Conservation (phyloP, 2,329 filamentous ascomycete genomes). For the Fusarium sp. region DNA sequence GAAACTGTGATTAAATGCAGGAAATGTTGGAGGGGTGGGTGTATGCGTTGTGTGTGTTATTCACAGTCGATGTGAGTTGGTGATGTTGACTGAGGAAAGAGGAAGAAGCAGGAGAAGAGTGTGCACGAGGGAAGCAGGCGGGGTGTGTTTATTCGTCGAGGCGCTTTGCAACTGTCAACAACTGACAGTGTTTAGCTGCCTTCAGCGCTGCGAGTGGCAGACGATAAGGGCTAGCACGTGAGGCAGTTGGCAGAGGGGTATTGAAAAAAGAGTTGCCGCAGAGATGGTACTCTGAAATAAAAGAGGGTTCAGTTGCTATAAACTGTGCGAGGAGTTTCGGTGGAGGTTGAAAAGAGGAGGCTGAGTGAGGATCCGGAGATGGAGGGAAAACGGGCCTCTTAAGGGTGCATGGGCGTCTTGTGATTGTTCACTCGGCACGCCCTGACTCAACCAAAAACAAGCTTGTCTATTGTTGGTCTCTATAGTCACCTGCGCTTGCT, state of each 20-base stretch:
- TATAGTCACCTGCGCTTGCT: neutral
- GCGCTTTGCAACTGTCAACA: neutral
- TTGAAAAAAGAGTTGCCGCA: neutral
- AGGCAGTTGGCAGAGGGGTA: neutral
- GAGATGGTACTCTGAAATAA: neutral
- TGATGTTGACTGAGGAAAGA: neutral
- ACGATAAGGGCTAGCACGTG: conserved; percentile 6
- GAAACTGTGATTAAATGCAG: neutral
- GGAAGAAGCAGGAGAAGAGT: neutral
- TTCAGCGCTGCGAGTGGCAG: conserved; percentile 3
- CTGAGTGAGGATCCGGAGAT: conserved; percentile 5
- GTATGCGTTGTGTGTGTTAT: neutral
- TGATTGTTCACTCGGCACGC: conserved; percentile 26
- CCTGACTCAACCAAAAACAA: conserved; percentile 22
- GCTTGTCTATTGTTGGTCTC: conserved; percentile 12
- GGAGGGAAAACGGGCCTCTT: conserved; percentile 10
- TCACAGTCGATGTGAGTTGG: neutral
- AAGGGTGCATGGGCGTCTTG: conserved; percentile 6
- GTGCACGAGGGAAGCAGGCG: neutral
- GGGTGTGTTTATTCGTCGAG: neutral
- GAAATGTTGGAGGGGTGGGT: neutral
- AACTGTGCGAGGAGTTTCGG: neutral
- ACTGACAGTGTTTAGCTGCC: neutral
- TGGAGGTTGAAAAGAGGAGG: neutral
- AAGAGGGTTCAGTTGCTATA: neutral